Evolutionary conservation across 2,329 filamentous ascomycete genomes (phyloP), one percentile per base, ranked within the genome.

Genomic region (Sporothrix variecibatus): DNA sequence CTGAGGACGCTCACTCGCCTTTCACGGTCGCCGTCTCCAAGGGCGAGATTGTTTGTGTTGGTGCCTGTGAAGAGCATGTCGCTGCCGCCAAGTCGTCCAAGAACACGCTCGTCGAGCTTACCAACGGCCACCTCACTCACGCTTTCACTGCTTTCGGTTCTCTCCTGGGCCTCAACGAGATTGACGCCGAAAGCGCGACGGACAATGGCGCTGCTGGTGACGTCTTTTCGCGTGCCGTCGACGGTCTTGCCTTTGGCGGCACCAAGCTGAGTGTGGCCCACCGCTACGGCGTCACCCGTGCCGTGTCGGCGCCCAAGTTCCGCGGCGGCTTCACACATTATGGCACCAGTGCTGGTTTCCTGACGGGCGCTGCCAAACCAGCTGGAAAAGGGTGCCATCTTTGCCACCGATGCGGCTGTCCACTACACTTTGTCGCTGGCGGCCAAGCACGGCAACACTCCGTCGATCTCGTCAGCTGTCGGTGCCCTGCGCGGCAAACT

Each of bases 101-200:
- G n/a, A 56, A 51, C 2, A 81, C 81, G 2, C 78, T 83, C 1
- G 80, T 92, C 34, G 72, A 82, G 7, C 84, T 93, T 6, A 78
- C 84, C 26, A 85, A 92, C 76, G 91, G 91, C 0, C 85, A 92
- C 77, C 78, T 92, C n/a, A 87, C 87, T 6, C 84, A 86, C 6
- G 84, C 89, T 0, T 86, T 92, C 75, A 90, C 88, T 2, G 88
- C 87, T 1, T 88, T 92, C 40, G 90, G 87, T 0, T 87, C 89
- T 3, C 83, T 83, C 1, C 81, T 93, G 0, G 91, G 91, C 0
- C 84, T 93, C 7, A 87, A 87, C 75, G 90, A 89, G 72, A 92
- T 93, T 72, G 86, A 88, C 74, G 84, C 85, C 4, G 91, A 92
- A 76, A 79, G 82, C 8, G 82, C 82, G 64, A 88, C 86, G 0